Conservation (phyloP, 164 flowering plant genomes). For the Magnolia officinalis region DNA sequence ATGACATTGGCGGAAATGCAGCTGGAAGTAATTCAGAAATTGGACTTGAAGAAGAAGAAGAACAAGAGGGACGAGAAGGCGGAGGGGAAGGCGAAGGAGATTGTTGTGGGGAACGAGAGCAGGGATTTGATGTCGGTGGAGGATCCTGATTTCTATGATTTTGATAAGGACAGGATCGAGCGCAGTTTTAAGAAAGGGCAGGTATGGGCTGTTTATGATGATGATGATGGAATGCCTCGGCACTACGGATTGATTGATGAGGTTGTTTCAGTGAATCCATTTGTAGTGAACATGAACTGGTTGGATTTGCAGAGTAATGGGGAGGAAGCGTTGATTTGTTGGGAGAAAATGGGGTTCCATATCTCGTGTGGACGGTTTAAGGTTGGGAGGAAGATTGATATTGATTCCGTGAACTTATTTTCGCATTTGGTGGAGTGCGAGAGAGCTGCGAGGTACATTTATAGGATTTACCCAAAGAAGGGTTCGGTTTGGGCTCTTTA, state of each 20-base stretch:
- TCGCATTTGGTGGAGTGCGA: conserved; percentile 79
- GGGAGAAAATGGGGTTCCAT: conserved; percentile 47
- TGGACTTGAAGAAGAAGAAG: conserved; percentile 2
- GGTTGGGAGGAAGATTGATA: conserved; percentile 40
- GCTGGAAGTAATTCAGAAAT: conserved; percentile 24
- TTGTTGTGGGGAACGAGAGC: conserved; percentile 8
- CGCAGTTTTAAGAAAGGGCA: conserved; percentile 77
- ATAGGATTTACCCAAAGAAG: conserved; percentile 77
- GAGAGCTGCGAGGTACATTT: conserved; percentile 70
- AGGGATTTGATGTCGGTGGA: conserved; percentile 49
- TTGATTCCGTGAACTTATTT: conserved; percentile 57
- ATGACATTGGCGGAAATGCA: conserved; percentile 77
- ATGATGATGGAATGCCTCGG: conserved; percentile 90
- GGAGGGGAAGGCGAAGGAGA: conserved; percentile 7
- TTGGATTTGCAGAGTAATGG: conserved; percentile 54
- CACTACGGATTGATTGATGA: conserved; percentile 77
- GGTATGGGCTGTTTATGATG: conserved; percentile 84
- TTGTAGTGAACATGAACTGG: conserved; percentile 71
- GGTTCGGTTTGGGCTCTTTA: conserved; percentile 94
- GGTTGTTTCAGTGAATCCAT: conserved; percentile 63
- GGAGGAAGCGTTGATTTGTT: conserved; percentile 31
- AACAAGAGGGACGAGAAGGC: conserved; percentile 4
- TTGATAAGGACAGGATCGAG: conserved; percentile 74
- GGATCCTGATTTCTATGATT: conserved; percentile 87
- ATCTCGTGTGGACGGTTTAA: conserved; percentile 69